Percentiles rank a stretch among this genome's conserved stretches.
Conservation (phyloP, 208 protist genomes). For the Trypanosoma cruzi region DNA sequence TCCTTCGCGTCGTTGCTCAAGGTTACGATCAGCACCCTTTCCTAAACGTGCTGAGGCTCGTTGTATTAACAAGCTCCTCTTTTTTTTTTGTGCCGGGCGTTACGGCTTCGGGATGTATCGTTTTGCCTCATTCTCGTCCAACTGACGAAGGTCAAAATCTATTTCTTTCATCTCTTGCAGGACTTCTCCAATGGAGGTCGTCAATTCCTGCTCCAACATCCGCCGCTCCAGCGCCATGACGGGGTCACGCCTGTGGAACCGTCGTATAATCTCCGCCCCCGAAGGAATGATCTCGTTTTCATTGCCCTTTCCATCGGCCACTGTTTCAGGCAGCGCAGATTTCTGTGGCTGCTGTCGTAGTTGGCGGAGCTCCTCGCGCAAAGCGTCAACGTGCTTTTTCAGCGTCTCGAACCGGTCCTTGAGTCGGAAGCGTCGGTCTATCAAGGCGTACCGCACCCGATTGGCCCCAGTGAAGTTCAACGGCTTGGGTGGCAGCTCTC, state of each 20-base stretch:
- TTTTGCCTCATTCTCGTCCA: conserved; percentile 16
- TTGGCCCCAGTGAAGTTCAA: conserved; percentile 67
- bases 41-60: neutral
- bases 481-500: conserved; percentile 60
- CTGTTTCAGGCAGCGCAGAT: neutral
- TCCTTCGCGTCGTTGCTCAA: neutral
- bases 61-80: neutral
- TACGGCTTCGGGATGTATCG: neutral
- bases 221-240: conserved; percentile 46
- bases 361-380: conserved; percentile 53
- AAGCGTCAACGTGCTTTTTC: conserved; percentile 34
- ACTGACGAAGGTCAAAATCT: conserved; percentile 44
- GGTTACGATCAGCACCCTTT: neutral
- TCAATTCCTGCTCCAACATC: conserved; percentile 52
- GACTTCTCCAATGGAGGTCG: conserved; percentile 40
- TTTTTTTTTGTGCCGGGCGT: neutral
- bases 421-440: conserved; percentile 57
- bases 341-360: neutral
- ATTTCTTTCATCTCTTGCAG: conserved; percentile 74
- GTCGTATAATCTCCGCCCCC: conserved; percentile 6
- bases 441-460: conserved; percentile 42
- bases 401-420: conserved; percentile 69
- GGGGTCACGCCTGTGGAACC: conserved; percentile 1
- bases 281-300: neutral
- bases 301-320: neutral